These are phyloP conservation scores for Cladosporium austrohemisphaericum DNA, from an alignment of 2,329 filamentous ascomycete species.

Conservation along the genomic window DNA sequence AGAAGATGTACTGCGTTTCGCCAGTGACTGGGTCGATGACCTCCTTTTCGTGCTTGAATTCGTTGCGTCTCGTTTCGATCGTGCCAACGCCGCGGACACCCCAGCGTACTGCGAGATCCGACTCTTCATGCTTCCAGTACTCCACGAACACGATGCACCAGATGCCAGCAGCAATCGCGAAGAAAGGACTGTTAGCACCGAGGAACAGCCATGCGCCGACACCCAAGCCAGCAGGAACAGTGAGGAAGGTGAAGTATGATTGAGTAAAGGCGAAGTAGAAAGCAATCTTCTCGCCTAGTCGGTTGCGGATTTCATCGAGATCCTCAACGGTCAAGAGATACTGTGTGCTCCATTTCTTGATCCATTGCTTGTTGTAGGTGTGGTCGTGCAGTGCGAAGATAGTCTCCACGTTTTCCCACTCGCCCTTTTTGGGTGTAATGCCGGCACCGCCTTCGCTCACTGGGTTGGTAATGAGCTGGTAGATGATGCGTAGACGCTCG, in stretches of 20 bases:
- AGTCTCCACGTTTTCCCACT: conserved; percentile 49
- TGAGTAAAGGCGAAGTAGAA: conserved; percentile 96
- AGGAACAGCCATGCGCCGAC: conserved; percentile 75
- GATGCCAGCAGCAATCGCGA: conserved; percentile 72
- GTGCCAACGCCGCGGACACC: conserved; percentile 78
- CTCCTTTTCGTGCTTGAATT: conserved; percentile 77
- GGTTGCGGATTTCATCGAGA: conserved; percentile 49
- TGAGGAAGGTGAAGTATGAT: conserved; percentile 79
- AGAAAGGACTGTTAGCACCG: conserved; percentile 77
- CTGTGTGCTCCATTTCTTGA: conserved; percentile 49
- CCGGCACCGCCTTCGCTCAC: conserved; percentile 47
- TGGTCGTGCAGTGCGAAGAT: conserved; percentile 51
- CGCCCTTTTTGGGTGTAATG: conserved; percentile 48
- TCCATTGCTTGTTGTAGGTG: conserved; percentile 51
- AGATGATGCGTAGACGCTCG: conserved; percentile 81
- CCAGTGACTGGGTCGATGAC: conserved; percentile 76
- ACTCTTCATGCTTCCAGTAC: conserved; percentile 92
- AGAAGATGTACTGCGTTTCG: conserved; percentile 71
- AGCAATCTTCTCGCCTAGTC: conserved; percentile 63
- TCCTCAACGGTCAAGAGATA: conserved; percentile 47
- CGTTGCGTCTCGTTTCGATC: conserved; percentile 71
- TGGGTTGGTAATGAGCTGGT: conserved; percentile 63
- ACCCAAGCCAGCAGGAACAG: conserved; percentile 78
- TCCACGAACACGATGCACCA: conserved; percentile 90
- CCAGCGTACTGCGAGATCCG: conserved; percentile 83